Base-by-base conservation (phyloP, 2,329 filamentous ascomycete species). In the Ceratocystis alfenasii region DNA sequence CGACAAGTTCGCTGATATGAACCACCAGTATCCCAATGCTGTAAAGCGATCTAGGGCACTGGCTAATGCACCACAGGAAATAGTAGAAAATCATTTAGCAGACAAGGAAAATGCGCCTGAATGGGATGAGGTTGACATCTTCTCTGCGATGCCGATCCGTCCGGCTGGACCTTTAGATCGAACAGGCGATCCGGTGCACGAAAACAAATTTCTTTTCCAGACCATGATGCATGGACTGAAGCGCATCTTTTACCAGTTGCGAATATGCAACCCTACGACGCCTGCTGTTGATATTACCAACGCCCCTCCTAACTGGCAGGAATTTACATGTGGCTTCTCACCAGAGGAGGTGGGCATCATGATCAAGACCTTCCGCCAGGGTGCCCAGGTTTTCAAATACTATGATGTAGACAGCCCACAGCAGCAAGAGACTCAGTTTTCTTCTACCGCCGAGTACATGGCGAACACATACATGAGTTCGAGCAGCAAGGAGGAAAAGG, bases 121-220 rank as follows among this genome's bases (percentile, higher is more conserved):
- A 69, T 99, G 94, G 91, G 95, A 99, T 71, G 92, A 97, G 75
- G 93, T 94, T 50, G 95, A 99, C 75, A 96, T 99, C 61, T 99
- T 97, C 76, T 89, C 84, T 57, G 94, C 94, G 1, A 94, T 93
- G 72, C 95, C 94, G 0, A 97, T 99, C 76, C 67, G 67, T n/a
- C 60, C 67, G 15, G 89, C 90, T 0, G 96, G 94, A 71, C 89
- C 91, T 6, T 85, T 92, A 61, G 94, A 99, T 70, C 83, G 93
- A 68, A 90, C 88, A 66, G 87, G 88, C 15, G 92, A 97, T 72
- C 93, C 94, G 0, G 91, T 99, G 17, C 86, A 86, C 2, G 95
- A 99, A 74, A 99, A 99, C 78, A 96, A 97, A 72, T 97, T 99
- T 71, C 78, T 99, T 3, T 99, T 99, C 78, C 92, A 92, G 75